Evolutionary conservation across 108 stramenopile genomes (phyloP), one percentile per base, ranked within the genome.

Genomic region (Skeletonema grethae): DNA sequence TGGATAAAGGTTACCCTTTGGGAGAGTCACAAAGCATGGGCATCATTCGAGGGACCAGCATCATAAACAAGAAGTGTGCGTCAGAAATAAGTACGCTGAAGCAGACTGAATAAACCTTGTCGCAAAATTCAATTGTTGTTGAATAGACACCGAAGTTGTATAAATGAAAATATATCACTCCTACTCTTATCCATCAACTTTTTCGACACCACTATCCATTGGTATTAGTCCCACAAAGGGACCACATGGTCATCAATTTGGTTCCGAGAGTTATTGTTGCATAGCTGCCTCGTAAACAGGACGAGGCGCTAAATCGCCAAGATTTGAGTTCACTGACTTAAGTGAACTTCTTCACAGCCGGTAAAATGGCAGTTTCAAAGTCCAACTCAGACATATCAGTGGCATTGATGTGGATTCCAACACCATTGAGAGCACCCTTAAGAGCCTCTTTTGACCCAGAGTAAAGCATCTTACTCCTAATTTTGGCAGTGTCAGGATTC

Each of bases 21-120:
- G 89, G 96, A 97, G 66, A 91, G 90, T 48, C 96, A 97, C 80
- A 96, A 93, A 72, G 96, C 96, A 28, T 97, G 96, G 96, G 96
- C 92, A 7, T 89, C 82, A 18, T 97, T 91, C 69, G 87, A 87
- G 38, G 94, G 89, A 31, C 71, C 78, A 25, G 55, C 58, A 11
- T 46, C 60, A 38, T 68, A 5, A 57, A 45, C 3, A 57, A 30
- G 5, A 3, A 9, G 3, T 18, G 16, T 48, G 46, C 16, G 30
- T 20, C 36, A 9, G 10, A 10, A 38, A 10, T 10, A 38, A 38
- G 36, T 38, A 11, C 36, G 10, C 1, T 38, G 36, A 38, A 38
- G 36, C 32, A 34, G 32, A 7, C 32, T 34, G 32, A 34, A 7
- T n/a, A 31, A 31, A 7, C 10, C 16, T 48, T 48, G 16, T 18